These are phyloP conservation scores for Ottelia alismoides DNA, from an alignment of 106 monocot genomes.

Conservation along the genomic window DNA sequence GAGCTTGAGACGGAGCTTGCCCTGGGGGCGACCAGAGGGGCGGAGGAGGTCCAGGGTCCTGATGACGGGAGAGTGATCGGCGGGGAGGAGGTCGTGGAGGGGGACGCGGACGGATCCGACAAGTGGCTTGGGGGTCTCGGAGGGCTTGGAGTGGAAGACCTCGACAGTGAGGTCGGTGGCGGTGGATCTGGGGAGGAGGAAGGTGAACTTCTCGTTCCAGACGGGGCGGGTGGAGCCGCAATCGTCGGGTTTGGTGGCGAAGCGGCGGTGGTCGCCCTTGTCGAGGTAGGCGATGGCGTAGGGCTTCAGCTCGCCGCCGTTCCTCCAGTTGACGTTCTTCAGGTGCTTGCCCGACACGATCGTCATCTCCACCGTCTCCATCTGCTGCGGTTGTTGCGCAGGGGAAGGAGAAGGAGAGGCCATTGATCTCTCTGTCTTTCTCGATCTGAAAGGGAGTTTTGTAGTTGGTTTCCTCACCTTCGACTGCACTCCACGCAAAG, in stretches of 20 bases:
- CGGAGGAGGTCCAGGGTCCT: slow-evolving; percentile 60
- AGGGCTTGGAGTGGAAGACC: slow-evolving; percentile 89
- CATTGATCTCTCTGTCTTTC: too few relatives aligned
- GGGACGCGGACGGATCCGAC: slow-evolving; percentile 49
- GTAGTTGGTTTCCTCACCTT: too few relatives aligned
- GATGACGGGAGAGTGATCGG: slow-evolving; percentile 9
- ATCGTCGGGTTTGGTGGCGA: slow-evolving; percentile 83
- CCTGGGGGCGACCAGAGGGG: slow-evolving; percentile 88
- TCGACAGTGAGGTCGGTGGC: slow-evolving; percentile 49
- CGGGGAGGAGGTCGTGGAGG: slow-evolving; percentile 29
- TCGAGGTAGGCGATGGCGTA: slow-evolving; percentile 81
- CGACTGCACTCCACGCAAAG: too few relatives aligned
- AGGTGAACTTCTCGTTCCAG: slow-evolving; percentile 81
- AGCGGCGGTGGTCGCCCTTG: slow-evolving; percentile 43
- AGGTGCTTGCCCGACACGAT: slow-evolving; percentile 82
- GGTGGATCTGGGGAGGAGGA: slow-evolving; percentile 37
- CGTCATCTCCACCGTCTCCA: slow-evolving; percentile 41
- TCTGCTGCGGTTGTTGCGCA: not conserved
- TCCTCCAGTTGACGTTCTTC: slow-evolving; percentile 98
- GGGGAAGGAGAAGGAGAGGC: not conserved
- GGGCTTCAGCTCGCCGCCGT: slow-evolving; percentile 83
- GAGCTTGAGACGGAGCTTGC: slow-evolving; percentile 72
- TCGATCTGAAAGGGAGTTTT: too few relatives aligned
- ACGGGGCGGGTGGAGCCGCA: slow-evolving; percentile 51
- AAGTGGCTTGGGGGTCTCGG: slow-evolving; percentile 86